Conservation (phyloP, 441 rosid genomes). For the Euphorbia corollata region DNA sequence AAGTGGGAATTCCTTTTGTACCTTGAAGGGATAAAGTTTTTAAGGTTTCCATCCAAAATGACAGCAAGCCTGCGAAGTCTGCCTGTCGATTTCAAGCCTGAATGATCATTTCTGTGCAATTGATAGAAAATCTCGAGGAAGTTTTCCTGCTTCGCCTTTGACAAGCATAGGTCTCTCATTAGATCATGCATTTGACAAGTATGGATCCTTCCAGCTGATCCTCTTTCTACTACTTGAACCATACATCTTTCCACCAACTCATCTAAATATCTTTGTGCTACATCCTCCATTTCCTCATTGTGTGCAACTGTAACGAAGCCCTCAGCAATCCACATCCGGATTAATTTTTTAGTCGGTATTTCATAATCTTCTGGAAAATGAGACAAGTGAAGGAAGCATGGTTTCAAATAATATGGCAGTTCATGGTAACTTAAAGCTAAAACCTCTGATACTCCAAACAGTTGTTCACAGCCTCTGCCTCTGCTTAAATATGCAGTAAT, state of each 20-base stretch:
- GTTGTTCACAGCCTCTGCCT: conserved; percentile 6
- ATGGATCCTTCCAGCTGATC: conserved; percentile 20
- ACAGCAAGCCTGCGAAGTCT: conserved; percentile 25
- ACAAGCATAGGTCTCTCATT: conserved; percentile 22
- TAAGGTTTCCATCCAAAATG: conserved; percentile 11
- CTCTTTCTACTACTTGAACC: conserved; percentile 23
- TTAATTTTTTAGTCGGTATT: conserved; percentile 16
- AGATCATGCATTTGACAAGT: conserved; percentile 27
- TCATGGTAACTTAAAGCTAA: conserved; percentile 24
- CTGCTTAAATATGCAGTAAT: conserved; percentile 15
- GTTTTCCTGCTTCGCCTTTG: conserved; percentile 22
- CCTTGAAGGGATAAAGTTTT: conserved; percentile 16
- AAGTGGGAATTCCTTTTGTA: conserved; percentile 20
- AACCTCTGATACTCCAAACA: conserved; percentile 18
- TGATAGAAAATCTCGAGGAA: conserved; percentile 17
- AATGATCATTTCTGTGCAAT: background rate
- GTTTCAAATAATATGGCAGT: conserved; percentile 22
- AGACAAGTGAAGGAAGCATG: conserved; percentile 24
- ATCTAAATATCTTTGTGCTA: conserved; percentile 17
- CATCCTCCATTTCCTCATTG: conserved; percentile 12
- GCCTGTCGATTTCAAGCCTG: conserved; percentile 17
- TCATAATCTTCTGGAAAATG: conserved; percentile 27
- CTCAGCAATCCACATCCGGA: conserved; percentile 25
- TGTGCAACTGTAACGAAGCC: conserved; percentile 15
- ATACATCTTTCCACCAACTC: conserved; percentile 26